These are phyloP conservation scores for Haematococcus sp. DNA, from an alignment of 139 green algal genomes.

Conservation along the genomic window DNA sequence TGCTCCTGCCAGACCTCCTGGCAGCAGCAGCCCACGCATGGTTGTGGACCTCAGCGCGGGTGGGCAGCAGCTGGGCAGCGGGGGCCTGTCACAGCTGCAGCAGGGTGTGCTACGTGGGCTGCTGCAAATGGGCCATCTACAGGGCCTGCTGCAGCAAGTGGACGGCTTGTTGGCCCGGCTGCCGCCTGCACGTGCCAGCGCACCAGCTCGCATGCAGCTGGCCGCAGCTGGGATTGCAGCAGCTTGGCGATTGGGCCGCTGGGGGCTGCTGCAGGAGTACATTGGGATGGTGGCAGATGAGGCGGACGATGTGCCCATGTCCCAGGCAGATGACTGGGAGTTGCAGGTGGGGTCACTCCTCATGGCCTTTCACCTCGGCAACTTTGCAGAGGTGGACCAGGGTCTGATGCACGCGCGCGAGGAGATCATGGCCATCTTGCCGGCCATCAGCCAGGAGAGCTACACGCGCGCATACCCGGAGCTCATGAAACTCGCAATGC, in stretches of 20 bases:
- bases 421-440: slow-evolving; percentile 71
- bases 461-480: slow-evolving; percentile 87
- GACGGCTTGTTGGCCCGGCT: slow-evolving; percentile 47
- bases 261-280: slow-evolving; percentile 52
- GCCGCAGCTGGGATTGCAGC: slow-evolving; percentile 69
- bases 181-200: background rate
- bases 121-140: slow-evolving; percentile 75
- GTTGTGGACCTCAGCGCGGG: background rate
- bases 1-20: background rate
- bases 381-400: slow-evolving; percentile 21
- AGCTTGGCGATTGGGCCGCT: slow-evolving; percentile 86
- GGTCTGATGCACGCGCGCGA: slow-evolving; percentile 46
- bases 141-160: slow-evolving; percentile 77
- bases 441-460: slow-evolving; percentile 76
- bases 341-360: slow-evolving; percentile 66
- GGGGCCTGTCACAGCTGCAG: slow-evolving; percentile 33
- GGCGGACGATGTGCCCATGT: slow-evolving; percentile 4
- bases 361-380: slow-evolving; percentile 34
- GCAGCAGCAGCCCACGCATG: background rate
- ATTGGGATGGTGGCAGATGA: slow-evolving; percentile 1
- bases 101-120: slow-evolving; percentile 65
- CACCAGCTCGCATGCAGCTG: slow-evolving; percentile 40
- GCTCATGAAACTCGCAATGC: slow-evolving; percentile 84
- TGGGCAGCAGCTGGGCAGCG: background rate
- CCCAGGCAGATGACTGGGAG: slow-evolving; percentile 20